A percentile compares a stretch with the other conserved stretches of the same genome.
Evolutionary conservation across 768 basidiomycete genomes (phyloP).

Genomic region (Hygrocybe coccinea): DNA sequence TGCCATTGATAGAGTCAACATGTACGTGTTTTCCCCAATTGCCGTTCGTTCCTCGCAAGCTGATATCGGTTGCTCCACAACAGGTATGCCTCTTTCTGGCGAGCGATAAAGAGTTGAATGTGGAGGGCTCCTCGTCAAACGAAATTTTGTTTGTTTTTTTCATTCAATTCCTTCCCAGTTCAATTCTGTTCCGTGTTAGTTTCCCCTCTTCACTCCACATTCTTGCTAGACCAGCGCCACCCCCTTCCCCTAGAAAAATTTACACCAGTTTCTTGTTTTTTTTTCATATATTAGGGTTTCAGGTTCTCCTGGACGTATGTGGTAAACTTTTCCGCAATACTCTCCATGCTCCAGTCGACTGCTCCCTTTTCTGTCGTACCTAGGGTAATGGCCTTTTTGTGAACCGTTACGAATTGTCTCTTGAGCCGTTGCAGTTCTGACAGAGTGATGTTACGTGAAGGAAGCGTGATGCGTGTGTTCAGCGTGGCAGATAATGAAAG

Average conservation of each 20-base stretch:
- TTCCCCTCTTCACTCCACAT: too few relatives aligned
- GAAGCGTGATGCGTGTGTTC: slow-evolving; percentile 54
- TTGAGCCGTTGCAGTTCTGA: slow-evolving; percentile 87
- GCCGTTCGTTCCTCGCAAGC: not conserved
- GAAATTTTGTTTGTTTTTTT: not conserved
- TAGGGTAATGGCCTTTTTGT: slow-evolving; percentile 84
- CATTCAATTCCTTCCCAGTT: too few relatives aligned
- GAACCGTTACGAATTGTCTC: slow-evolving; percentile 84
- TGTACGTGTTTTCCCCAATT: slow-evolving; percentile 4
- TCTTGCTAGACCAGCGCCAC: too few relatives aligned
- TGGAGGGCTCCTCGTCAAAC: too few relatives aligned
- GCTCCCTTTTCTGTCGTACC: slow-evolving; percentile 72
- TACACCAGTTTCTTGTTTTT: too few relatives aligned
- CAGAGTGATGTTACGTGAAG: slow-evolving; percentile 68
- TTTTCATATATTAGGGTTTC: slow-evolving; percentile 31
- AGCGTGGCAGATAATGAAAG: slow-evolving; percentile 40
- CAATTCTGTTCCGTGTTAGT: too few relatives aligned
- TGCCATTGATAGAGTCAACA: slow-evolving; percentile 50
- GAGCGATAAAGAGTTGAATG: slow-evolving; percentile 21
- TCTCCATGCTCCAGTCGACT: slow-evolving; percentile 74
- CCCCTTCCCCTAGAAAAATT: too few relatives aligned
- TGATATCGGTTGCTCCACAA: not conserved
- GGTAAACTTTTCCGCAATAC: slow-evolving; percentile 65
- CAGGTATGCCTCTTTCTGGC: slow-evolving; percentile 38
- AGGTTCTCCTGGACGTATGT: slow-evolving; percentile 69